Base-by-base conservation (phyloP, 192 early-diverging fungal species). In the Chytriomyces sp. region DNA sequence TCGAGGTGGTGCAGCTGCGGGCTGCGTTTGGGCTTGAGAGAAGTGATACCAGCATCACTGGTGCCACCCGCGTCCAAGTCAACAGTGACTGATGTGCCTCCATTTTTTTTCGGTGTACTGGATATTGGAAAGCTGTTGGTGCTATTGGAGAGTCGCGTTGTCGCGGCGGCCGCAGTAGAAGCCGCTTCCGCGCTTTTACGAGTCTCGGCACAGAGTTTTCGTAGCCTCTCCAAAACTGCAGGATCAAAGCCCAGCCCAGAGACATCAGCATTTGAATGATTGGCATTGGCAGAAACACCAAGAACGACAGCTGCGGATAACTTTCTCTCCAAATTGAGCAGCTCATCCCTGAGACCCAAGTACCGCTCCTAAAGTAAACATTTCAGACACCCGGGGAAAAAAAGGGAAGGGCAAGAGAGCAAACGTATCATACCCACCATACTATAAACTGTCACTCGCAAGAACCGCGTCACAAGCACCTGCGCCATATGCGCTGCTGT, bases 391-490 rank as follows among this genome's bases (percentile, higher is more conserved):
- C 90, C 85, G 74, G 93, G 90, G 60, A 96, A 88, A 3, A 94
- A 95, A 73, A 93, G 83, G 76, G 95, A 89, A 2, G 1, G 14
- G 14, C 17, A 49, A 49, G 14, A 22, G 2, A 14, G 17, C 22
- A n/a, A 14, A 49, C 0, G 0, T 14, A n/a, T 49, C 2, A n/a
- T 49, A 14, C 44, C 22, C 44, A 49, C 44, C 65, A 68, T 68
- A 68, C 65, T 55, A 4, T 22, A 52, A 7, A 64, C 57, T 0
- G 97, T 98, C 40, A 97, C 96, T 0, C 97, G 88, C 79, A 98
- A 94, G 70, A 99, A 93, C 36, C 97, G 88, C 1, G 94, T 94
- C 70, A 99, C 73, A 65, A 99, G 96, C 17, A 98, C 95, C 69
- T 96, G 97, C 3, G 94, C 89, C 39, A 99, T 96, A 65, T 96